These are phyloP conservation scores for Ilyonectria destructans DNA, from an alignment of 2,329 filamentous ascomycete species.

Conservation along the genomic window DNA sequence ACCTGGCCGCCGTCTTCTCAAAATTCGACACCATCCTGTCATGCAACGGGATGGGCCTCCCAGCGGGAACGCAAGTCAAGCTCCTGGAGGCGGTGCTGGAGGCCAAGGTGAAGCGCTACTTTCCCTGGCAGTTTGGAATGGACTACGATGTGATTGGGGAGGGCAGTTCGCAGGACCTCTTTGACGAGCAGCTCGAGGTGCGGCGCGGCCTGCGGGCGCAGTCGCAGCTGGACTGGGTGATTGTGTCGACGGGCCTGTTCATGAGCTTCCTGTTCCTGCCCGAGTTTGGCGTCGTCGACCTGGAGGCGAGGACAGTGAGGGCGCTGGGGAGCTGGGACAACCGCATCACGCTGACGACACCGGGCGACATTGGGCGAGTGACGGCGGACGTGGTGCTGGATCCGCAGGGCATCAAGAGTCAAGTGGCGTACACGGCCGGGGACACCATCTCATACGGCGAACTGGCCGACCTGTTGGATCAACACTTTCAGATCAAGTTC, in stretches of 20 bases:
- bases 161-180: constrained; percentile 74
- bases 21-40: constrained; percentile 71
- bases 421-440: constrained; percentile 73
- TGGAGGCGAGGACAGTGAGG: constrained; percentile 59
- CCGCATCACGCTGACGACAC: constrained; percentile 74
- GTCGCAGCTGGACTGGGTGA: constrained; percentile 69
- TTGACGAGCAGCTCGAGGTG: constrained; percentile 78
- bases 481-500: constrained; percentile 58
- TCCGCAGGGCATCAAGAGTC: constrained; percentile 52
- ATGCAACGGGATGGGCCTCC: constrained; percentile 74
- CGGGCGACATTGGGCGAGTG: constrained; percentile 75
- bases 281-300: constrained; percentile 75
- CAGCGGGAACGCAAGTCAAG: constrained; percentile 71
- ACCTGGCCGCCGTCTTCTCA: constrained; percentile 61
- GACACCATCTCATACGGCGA: constrained; percentile 73
- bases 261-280: constrained; percentile 78
- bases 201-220: constrained; percentile 67
- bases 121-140: constrained; percentile 84
- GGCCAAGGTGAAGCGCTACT: constrained; percentile 67
- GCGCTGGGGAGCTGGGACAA: constrained; percentile 76
- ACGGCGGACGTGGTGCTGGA: constrained; percentile 71
- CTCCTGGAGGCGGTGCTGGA: constrained; percentile 69
- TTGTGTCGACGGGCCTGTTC: constrained; percentile 80
- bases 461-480: constrained; percentile 69
- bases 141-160: constrained; percentile 78